phyloP scores from a whole-genome alignment of 352 stramenopile species.

The Globisporangium sylvaticum region DNA sequence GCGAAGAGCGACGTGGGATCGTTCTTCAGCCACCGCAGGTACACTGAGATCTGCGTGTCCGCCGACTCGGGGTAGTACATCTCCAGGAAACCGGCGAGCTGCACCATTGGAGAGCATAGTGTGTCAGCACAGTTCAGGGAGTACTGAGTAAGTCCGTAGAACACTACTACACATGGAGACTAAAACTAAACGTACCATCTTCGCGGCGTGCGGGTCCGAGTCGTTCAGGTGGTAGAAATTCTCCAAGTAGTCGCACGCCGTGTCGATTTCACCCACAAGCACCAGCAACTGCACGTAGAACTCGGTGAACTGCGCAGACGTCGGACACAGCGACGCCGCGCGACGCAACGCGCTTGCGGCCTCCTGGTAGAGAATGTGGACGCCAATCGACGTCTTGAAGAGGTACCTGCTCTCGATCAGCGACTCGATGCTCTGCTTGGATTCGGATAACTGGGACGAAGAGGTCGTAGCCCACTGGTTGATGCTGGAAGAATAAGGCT shows the following conservation, averaged over 20 bases:
- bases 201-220: slow-evolving; percentile 50
- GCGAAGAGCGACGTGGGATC: slow-evolving; percentile 41
- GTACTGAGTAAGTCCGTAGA: too few species aligned
- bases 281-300: slow-evolving; percentile 71
- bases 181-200: slow-evolving; percentile 64
- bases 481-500: neutral
- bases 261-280: slow-evolving; percentile 50
- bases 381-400: slow-evolving; percentile 64
- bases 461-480: neutral
- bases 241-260: slow-evolving; percentile 70
- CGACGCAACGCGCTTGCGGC: slow-evolving; percentile 48
- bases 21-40: slow-evolving; percentile 49
- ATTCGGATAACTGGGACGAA: neutral
- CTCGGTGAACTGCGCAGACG: slow-evolving; percentile 60
- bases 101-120: neutral
- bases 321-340: slow-evolving; percentile 50
- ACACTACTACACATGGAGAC: neutral
- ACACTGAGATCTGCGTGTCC: slow-evolving; percentile 34
- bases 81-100: slow-evolving; percentile 42
- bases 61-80: slow-evolving; percentile 44
- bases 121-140: neutral
- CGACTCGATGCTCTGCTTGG: slow-evolving; percentile 28
- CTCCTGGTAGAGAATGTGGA: slow-evolving; percentile 74
- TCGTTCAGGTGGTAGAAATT: slow-evolving; percentile 60
- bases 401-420: slow-evolving; percentile 53